Conservation (phyloP, 257 asterid genomes). For the Oldenlandia corymbosa region DNA sequence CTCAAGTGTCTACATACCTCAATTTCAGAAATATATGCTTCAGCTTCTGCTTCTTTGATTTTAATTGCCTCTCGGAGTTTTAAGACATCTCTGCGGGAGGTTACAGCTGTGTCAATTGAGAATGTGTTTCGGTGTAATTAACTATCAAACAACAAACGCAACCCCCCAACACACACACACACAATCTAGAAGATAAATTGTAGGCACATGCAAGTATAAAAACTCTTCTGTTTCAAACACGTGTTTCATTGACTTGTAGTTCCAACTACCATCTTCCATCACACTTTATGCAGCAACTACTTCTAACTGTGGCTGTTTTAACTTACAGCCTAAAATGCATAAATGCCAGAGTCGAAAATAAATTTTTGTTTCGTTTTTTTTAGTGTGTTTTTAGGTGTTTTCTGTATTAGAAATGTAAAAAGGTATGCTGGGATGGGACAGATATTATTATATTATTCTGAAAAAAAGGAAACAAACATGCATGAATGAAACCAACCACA, state of each 20-base stretch:
- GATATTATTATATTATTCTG: too few species aligned
- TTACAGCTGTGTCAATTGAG: slow-evolving; percentile 5
- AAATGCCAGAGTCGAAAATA: not conserved
- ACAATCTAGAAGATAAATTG: not conserved
- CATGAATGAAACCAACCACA: not conserved
- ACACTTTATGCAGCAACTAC: not conserved
- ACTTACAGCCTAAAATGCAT: not conserved
- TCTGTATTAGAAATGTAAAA: too few species aligned
- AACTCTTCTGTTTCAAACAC: not conserved
- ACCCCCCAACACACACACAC: not conserved
- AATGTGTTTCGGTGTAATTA: not conserved
- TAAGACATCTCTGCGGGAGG: slow-evolving; percentile 67
- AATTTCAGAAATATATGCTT: slow-evolving; percentile 80
- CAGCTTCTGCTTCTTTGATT: slow-evolving; percentile 80
- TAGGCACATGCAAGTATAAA: not conserved
- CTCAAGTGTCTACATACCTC: slow-evolving; percentile 47
- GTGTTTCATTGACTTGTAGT: not conserved
- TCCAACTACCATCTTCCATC: too few species aligned
- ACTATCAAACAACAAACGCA: not conserved
- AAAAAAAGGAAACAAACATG: too few species aligned
- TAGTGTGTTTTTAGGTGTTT: too few species aligned
- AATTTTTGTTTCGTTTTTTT: too few species aligned
- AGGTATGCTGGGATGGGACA: too few species aligned
- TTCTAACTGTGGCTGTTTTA: not conserved
- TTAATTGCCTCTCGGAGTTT: slow-evolving; percentile 88